Evolutionary conservation across 225 moss, liverwort and hornwort species (phyloP).

Genomic region (Neckera pumila): DNA sequence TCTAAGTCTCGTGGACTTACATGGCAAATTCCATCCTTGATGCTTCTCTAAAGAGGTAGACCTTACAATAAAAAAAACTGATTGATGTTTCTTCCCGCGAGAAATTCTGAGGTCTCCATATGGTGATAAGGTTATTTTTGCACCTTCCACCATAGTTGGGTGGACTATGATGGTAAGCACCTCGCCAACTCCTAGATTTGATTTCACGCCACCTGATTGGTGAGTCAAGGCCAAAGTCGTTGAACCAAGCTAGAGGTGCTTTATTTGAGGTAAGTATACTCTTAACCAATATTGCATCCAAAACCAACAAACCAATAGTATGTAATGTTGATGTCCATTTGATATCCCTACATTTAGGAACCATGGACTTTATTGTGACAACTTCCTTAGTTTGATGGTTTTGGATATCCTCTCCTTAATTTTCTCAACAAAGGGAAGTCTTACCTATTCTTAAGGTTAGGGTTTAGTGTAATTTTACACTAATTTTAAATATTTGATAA

Average conservation of each 20-base stretch:
- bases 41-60: no score
- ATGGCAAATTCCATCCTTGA: neutral
- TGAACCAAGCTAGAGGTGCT: accelerated
- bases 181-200: accelerated
- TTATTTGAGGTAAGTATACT: neutral
- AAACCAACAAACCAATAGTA: neutral
- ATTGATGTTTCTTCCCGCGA: accelerated
- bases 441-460: neutral
- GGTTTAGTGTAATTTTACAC: no score
- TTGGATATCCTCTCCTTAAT: accelerated
- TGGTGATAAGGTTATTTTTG: neutral
- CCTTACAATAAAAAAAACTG: neutral
- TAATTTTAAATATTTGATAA: neutral
- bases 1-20: neutral
- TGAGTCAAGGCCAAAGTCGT: neutral
- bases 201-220: accelerated
- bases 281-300: accelerated
- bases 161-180: neutral
- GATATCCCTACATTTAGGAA: neutral
- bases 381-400: neutral
- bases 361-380: accelerated
- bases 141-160: neutral
- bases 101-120: accelerated
- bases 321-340: neutral
- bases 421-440: neutral